Conservation (phyloP, 2,329 filamentous ascomycete genomes). For the Fusarium coicis region DNA sequence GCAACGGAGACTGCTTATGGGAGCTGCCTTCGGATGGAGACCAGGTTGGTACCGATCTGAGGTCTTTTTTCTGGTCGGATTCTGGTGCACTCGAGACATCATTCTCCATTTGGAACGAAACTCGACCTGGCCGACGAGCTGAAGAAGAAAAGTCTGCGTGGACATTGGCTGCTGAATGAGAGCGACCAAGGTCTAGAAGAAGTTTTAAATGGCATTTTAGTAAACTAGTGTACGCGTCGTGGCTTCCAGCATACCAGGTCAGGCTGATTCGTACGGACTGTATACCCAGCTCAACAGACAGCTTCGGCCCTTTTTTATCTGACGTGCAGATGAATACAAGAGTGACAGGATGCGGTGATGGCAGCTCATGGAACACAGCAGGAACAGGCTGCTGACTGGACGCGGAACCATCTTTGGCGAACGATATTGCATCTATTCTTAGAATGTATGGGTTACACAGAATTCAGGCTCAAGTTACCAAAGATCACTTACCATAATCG, state of each 20-base stretch:
- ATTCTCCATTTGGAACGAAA: neutral
- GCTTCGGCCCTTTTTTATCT: neutral
- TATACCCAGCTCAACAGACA: neutral
- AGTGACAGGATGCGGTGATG: too few relatives aligned
- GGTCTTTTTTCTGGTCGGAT: neutral
- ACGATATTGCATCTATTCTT: neutral
- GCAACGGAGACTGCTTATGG: neutral
- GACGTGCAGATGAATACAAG: neutral
- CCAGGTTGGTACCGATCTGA: neutral
- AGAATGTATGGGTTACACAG: neutral
- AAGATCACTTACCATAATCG: too few relatives aligned
- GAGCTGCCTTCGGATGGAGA: neutral
- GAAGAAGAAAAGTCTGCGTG: neutral
- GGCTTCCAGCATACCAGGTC: rapidly evolving
- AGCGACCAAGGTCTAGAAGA: neutral
- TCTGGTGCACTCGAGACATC: neutral
- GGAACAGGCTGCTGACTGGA: neutral
- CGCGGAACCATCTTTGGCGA: neutral
- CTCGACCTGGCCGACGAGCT: neutral
- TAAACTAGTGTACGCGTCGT: neutral
- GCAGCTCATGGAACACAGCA: neutral
- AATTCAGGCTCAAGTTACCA: too few relatives aligned
- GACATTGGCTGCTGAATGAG: rapidly evolving
- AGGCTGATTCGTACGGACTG: neutral
- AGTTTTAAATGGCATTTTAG: neutral